Evolutionary conservation across 345 rosid species (phyloP).

Genomic region (Euclidium syriacum): DNA sequence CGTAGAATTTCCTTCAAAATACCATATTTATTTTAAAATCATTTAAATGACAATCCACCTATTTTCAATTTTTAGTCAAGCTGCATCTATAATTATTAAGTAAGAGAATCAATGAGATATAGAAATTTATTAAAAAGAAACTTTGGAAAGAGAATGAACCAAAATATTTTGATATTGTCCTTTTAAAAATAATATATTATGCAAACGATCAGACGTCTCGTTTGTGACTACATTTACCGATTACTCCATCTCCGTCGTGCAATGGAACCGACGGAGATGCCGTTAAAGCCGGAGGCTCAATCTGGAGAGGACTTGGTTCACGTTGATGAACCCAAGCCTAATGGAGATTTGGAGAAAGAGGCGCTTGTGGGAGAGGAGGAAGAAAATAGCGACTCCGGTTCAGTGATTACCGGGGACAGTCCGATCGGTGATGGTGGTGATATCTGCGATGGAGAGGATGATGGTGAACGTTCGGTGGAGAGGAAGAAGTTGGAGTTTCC

Average conservation of each 20-base stretch:
- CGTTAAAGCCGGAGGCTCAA: constrained; percentile 29
- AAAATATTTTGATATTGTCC: not conserved
- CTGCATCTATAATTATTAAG: too few relatives aligned
- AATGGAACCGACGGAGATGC: constrained; percentile 39
- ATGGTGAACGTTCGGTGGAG: constrained; percentile 16
- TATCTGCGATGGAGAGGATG: not conserved
- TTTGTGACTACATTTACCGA: not conserved
- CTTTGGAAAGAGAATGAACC: not conserved
- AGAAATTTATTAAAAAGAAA: not conserved
- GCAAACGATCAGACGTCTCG: not conserved
- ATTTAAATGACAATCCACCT: too few relatives aligned
- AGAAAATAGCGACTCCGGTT: not conserved
- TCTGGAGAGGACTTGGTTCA: constrained; percentile 51
- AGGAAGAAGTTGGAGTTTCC: constrained; percentile 43
- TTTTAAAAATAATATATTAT: not conserved
- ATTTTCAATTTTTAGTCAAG: too few relatives aligned
- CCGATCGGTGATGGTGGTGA: constrained; percentile 10
- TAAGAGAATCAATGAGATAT: not conserved
- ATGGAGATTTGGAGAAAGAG: constrained; percentile 31
- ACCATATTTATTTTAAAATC: too few relatives aligned
- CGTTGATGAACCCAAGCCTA: constrained; percentile 46
- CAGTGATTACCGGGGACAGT: constrained; percentile 17
- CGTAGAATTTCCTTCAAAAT: too few relatives aligned
- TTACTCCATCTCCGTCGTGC: constrained; percentile 1
- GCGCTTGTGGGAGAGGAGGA: constrained; percentile 8